Base-by-base conservation (phyloP, 2,329 filamentous ascomycete genomes). In the Aspergillus puulaauensis region DNA sequence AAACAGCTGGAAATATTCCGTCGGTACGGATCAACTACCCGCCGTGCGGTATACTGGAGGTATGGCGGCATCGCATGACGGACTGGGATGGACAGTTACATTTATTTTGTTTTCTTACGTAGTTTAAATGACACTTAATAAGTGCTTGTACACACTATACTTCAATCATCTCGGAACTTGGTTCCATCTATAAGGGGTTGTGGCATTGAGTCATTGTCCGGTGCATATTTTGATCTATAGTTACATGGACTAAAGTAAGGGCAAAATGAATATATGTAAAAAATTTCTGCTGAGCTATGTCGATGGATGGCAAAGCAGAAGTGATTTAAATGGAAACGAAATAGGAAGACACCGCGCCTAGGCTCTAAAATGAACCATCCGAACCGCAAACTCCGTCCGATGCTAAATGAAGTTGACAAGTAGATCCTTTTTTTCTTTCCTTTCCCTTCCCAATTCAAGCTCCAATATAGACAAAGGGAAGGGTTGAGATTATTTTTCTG, bases 21-120 rank as follows among this genome's bases (percentile, higher is more conserved):
- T 40, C 56, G 56, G 56, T 4, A 11, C 51, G 56, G 56, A 58
- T 48, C 41, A 54, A 58, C 21, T 44, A 51, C 27, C 31, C 14
- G 39, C 56, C 56, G 54, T 19, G 44, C 11, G 27, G 17, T 6
- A 48, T 31, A 31, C 9, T 31, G 24, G 7, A 31, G 11, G 3
- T 27, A 46, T 46, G 17, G 14, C 17, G 8, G 17, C 9, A 11
- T 21, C 9, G 11, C 17, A 14, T 21, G 17, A 24, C 11, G 11
- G 11, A 44, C 41, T 21, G 19, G 9, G 4, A 14, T 9, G 41
- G 17, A 44, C 23, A 23, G 21, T 9, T 44, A 24, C 8, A 14
- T 23, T 46, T 46, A 14, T 14, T 31, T 7, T 31, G 7, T 24
- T 46, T 23, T 46, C 5, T 45, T 45, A 4, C 5, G 35, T 37